A percentile compares a stretch with the other conserved stretches of the same genome.
Evolutionary conservation across 768 basidiomycete species (phyloP).

Genomic region (Auriscalpium microsporum): DNA sequence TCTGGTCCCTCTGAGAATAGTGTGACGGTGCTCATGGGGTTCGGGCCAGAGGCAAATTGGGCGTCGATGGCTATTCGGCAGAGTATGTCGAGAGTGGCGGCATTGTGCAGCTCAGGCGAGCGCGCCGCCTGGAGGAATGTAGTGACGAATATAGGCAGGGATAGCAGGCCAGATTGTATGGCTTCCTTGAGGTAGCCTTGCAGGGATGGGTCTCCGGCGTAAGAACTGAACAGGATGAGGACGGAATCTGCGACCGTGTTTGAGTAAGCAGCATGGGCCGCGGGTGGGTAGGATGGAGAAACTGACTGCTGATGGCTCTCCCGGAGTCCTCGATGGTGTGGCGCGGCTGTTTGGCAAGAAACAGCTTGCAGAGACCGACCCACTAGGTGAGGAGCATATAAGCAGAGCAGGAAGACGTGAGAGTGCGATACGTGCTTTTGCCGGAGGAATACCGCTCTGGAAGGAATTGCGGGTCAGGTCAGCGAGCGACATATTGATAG

Average conservation of each 20-base stretch:
- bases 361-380: conserved; percentile 55
- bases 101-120: conserved; percentile 53
- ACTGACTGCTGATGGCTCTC: conserved; percentile 54
- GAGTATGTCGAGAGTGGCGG: conserved; percentile 61
- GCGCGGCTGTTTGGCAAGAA: conserved; percentile 42
- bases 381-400: conserved; percentile 38
- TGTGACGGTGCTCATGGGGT: conserved; percentile 43
- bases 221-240: conserved; percentile 54
- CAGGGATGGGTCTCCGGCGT: conserved; percentile 64
- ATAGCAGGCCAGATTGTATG: conserved; percentile 46
- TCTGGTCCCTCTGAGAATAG: conserved; percentile 40
- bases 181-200: conserved; percentile 57
- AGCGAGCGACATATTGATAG: conserved; percentile 49
- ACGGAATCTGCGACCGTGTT: conserved; percentile 47
- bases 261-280: not conserved
- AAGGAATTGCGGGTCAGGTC: conserved; percentile 69
- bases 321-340: conserved; percentile 39
- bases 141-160: conserved; percentile 50
- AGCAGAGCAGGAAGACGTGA: not conserved
- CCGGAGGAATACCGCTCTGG: conserved; percentile 55
- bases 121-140: conserved; percentile 61
- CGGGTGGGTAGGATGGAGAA: not conserved
- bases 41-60: conserved; percentile 50
- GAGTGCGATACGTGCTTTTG: conserved; percentile 40
- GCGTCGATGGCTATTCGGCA: conserved; percentile 57